These are phyloP conservation scores for Ogataea nitratoaversa DNA, from an alignment of 805 yeast genomes.

Conservation along the genomic window DNA sequence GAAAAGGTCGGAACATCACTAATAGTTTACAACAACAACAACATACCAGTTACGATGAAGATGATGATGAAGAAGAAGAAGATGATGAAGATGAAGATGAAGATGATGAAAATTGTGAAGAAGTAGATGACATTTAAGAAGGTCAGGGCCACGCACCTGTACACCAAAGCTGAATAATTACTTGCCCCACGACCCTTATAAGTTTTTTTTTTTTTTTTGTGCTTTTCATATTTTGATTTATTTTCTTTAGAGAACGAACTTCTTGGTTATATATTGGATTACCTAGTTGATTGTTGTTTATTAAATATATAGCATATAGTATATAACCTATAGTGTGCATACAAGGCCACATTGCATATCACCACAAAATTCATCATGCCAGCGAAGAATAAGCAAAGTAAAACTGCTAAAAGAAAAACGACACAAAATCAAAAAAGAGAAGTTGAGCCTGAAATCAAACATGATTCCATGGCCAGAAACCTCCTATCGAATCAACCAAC, in stretches of 20 bases:
- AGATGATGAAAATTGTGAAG: conserved; percentile 1
- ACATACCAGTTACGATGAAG: background rate
- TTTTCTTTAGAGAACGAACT: background rate
- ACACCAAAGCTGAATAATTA: background rate
- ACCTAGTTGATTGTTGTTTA: too few relatives aligned
- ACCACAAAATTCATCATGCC: too few relatives aligned
- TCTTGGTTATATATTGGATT: too few relatives aligned
- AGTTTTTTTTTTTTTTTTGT: conserved; percentile 1
- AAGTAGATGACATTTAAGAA: conserved; percentile 2
- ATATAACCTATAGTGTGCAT: too few relatives aligned
- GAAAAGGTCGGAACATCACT: background rate
- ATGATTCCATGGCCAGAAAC: conserved; percentile 68
- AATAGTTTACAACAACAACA: background rate
- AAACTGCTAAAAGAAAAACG: conserved; percentile 52
- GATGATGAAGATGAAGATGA: conserved; percentile 3
- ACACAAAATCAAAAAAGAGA: conserved; percentile 51
- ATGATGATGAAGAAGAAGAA: background rate
- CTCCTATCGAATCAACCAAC: conserved; percentile 53
- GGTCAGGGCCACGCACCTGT: background rate
- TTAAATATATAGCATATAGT: too few relatives aligned
- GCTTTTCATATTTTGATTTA: background rate
- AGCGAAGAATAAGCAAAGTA: conserved; percentile 40
- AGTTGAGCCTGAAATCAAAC: conserved; percentile 61
- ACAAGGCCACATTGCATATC: too few relatives aligned
- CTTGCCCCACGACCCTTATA: background rate